Percentiles rank a stretch among this genome's conserved stretches.
phyloP scores from a whole-genome alignment of 2,329 filamentous ascomycete genomes.

The Xylaria hypoxylon region DNA sequence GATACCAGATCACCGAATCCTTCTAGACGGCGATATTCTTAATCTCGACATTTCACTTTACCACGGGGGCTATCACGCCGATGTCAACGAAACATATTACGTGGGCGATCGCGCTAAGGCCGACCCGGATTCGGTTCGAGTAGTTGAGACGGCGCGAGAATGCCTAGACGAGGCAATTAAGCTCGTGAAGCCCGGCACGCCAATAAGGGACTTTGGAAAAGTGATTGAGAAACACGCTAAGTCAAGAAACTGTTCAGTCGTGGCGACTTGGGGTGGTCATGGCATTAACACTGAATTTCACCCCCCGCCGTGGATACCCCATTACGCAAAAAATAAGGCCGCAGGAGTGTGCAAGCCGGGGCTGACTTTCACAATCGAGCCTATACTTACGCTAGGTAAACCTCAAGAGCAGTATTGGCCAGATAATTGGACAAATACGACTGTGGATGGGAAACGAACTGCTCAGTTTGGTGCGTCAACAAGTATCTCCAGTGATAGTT shows the following conservation, averaged over 20 bases:
- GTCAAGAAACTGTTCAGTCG: conserved; percentile 83
- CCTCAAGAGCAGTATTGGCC: conserved; percentile 96
- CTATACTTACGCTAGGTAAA: conserved; percentile 95
- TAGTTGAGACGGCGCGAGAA: conserved; percentile 90
- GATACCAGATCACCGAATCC: conserved; percentile 88
- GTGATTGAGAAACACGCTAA: conserved; percentile 96
- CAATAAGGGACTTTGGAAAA: conserved; percentile 93
- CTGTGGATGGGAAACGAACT: conserved; percentile 86
- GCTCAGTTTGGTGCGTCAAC: conserved; percentile 84
- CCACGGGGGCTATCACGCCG: conserved; percentile 93
- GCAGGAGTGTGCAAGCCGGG: conserved; percentile 93
- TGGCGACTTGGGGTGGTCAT: conserved; percentile 95
- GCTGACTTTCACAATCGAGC: conserved; percentile 99
- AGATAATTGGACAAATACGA: conserved; percentile 97
- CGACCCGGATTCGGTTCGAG: conserved; percentile 86
- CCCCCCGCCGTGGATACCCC: conserved; percentile 90
- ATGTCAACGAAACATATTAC: conserved; percentile 99
- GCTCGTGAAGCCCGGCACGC: conserved; percentile 89
- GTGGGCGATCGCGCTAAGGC: conserved; percentile 87
- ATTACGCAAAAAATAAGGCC: conserved; percentile 98
- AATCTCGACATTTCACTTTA: conserved; percentile 97
- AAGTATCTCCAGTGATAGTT: background rate
- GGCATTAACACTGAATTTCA: conserved; percentile 96
- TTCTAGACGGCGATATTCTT: conserved; percentile 93
- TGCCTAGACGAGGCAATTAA: conserved; percentile 90